Percentiles rank a stretch among this genome's conserved stretches.
Evolutionary conservation across 306 rosid genomes (phyloP).

Genomic region (Quercus bicolor): DNA sequence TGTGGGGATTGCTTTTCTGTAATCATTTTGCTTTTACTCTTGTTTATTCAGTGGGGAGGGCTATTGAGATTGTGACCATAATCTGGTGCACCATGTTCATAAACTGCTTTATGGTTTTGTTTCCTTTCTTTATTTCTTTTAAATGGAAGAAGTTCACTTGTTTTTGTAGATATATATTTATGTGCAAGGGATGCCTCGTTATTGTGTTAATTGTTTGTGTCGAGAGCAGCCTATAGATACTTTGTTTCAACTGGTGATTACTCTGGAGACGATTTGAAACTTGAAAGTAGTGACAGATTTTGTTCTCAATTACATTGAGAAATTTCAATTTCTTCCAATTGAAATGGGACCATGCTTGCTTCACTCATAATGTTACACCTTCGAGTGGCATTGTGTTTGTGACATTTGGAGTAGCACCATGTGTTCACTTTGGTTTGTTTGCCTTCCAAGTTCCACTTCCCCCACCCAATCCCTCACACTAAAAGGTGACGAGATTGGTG

Average conservation of each 20-base stretch:
- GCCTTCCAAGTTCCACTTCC: no score
- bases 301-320: not conserved
- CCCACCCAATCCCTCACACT: no score
- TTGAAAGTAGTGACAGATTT: not conserved
- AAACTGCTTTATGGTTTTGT: not conserved
- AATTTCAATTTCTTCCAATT: not conserved
- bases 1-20: conserved; percentile 2
- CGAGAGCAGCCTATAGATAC: no score
- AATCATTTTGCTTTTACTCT: not conserved
- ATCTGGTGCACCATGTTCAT: not conserved
- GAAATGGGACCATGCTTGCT: no score
- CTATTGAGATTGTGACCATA: not conserved
- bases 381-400: no score
- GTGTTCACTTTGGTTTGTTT: no score
- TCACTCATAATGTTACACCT: no score
- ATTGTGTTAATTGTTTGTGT: not conserved
- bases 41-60: not conserved
- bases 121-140: not conserved
- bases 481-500: no score
- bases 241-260: no score
- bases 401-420: no score
- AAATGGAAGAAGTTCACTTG: not conserved
- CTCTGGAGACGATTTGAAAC: no score
- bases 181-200: not conserved
- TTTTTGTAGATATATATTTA: not conserved